Percentiles rank a stretch among this genome's conserved stretches.
Evolutionary conservation across 2,329 filamentous ascomycete genomes (phyloP).

Genomic region (Paracorniculantispora psalliotae): DNA sequence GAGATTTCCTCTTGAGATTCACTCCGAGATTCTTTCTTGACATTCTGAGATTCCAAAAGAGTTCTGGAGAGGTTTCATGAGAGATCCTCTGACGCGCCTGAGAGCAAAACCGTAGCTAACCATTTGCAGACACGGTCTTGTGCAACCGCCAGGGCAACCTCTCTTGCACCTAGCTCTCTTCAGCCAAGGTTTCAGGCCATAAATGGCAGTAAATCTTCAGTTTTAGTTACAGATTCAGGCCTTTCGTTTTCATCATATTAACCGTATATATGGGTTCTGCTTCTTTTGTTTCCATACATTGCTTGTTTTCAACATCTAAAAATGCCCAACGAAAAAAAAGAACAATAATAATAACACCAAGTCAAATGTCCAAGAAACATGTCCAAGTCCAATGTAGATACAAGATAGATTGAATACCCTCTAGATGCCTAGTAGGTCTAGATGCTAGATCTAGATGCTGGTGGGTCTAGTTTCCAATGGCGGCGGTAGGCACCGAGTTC

Average conservation of each 20-base stretch:
- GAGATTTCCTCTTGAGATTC: no score
- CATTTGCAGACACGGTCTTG: neutral
- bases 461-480: neutral
- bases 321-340: neutral
- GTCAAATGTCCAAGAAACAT: neutral
- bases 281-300: slow-evolving; percentile 7
- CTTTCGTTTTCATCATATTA: slow-evolving; percentile 3
- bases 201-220: no score
- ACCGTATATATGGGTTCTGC: neutral
- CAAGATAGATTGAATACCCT: neutral
- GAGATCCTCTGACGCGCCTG: neutral
- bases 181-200: no score
- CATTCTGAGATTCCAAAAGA: no score
- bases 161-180: neutral
- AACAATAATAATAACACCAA: slow-evolving; percentile 1
- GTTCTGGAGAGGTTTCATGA: no score
- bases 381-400: slow-evolving; percentile 1
- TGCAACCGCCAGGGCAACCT: slow-evolving; percentile 4
- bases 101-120: neutral
- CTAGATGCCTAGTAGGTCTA: no score
- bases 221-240: no score
- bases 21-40: no score
- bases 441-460: no score
- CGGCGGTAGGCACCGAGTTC: slow-evolving; percentile 1
- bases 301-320: slow-evolving; percentile 12